Evolutionary conservation across 2,329 filamentous ascomycete genomes (phyloP).

Genomic region (Clarireedia paspali): DNA sequence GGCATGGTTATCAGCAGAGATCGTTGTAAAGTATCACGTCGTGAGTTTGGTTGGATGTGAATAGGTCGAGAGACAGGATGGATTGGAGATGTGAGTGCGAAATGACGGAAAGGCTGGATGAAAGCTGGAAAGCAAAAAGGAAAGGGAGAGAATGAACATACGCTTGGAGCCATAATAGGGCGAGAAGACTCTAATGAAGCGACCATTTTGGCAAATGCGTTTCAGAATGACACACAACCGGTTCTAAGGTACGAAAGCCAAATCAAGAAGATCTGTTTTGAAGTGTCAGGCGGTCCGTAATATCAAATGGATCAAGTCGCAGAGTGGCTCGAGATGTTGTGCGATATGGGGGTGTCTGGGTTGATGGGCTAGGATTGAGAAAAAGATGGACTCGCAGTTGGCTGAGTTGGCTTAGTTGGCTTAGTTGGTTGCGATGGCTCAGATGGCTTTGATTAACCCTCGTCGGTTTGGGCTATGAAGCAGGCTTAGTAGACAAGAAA

Average conservation of each 20-base stretch:
- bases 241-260: not conserved
- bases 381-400: not conserved
- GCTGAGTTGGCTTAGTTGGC: too few species aligned
- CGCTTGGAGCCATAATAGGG: constrained; percentile 47
- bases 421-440: too few species aligned
- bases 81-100: not conserved
- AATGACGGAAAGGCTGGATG: not conserved
- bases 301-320: constrained; percentile 5
- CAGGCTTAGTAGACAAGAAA: too few species aligned
- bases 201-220: constrained; percentile 27
- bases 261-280: not conserved
- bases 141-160: constrained; percentile 29
- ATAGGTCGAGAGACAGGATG: not conserved
- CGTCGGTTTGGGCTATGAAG: not conserved
- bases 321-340: constrained; percentile 3
- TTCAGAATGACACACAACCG: constrained; percentile 1
- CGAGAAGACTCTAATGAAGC: constrained; percentile 44
- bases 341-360: not conserved
- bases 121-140: constrained; percentile 1
- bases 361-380: not conserved
- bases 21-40: not conserved
- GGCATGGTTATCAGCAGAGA: constrained; percentile 26
- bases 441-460: constrained; percentile 1
- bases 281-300: constrained; percentile 1
- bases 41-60: constrained; percentile 6